A percentile compares a stretch with the other conserved stretches of the same genome.
phyloP scores from a whole-genome alignment of 2,329 filamentous ascomycete species.

The Cryphonectria japonica region DNA sequence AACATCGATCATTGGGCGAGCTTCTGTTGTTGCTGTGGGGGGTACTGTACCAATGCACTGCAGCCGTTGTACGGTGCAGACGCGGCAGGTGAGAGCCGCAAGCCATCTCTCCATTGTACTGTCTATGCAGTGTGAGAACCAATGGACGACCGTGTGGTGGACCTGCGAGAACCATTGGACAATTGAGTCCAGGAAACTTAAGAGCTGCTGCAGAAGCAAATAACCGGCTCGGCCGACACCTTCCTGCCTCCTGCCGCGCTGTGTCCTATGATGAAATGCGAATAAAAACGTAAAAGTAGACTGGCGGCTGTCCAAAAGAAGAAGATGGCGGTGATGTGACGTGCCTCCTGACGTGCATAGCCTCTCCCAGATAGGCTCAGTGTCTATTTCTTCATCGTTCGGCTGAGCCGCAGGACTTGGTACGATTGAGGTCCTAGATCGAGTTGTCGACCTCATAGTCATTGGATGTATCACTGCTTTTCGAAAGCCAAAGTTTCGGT shows the following conservation, averaged over 20 bases:
- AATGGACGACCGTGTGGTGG: neutral
- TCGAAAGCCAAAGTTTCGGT: neutral
- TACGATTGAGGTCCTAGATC: neutral
- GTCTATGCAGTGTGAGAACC: neutral
- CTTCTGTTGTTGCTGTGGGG: neutral
- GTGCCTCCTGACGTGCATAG: neutral
- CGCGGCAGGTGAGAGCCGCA: neutral
- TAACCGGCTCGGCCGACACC: neutral
- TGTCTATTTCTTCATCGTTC: neutral
- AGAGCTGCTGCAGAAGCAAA: neutral
- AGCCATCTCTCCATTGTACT: neutral
- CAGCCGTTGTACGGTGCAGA: neutral
- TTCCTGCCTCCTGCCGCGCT: neutral
- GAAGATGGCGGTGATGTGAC: neutral
- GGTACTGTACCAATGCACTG: conserved; percentile 1
- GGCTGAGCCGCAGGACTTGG: neutral
- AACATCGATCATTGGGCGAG: neutral
- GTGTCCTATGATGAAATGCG: neutral
- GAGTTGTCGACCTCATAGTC: neutral
- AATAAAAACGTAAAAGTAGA: neutral
- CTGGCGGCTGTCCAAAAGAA: neutral
- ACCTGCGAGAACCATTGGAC: neutral
- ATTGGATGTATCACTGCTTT: neutral
- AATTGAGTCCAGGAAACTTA: neutral
- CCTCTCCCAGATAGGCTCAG: neutral